Base-by-base conservation (phyloP, 495 filamentous ascomycete genomes). In the Parathielavia appendiculata region DNA sequence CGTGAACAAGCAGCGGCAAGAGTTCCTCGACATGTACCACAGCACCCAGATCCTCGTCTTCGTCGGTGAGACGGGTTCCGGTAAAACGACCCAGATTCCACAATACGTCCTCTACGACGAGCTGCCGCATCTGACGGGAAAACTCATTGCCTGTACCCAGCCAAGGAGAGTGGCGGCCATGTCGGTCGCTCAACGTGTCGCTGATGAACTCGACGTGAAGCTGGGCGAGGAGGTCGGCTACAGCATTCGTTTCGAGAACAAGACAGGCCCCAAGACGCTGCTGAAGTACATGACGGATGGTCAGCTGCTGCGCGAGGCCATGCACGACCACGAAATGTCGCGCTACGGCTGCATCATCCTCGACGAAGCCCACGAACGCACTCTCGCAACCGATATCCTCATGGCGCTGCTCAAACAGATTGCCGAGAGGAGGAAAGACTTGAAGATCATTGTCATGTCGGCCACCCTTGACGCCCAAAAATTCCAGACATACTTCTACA, bases 241-340 rank as follows among this genome's bases (percentile, higher is more conserved):
- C 78, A 97, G 88, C 72, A 97, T 99, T 65, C 91, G 95, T 74
- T 99, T 99, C 74, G 95, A 97, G 72, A 93, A 99, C 71, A 90
- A 86, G 74, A 97, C 95, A 0, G 81, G 90, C 44, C 81, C 83
- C 54, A 96, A 90, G 73, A 99, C 95, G 10, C 81, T 97, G 40
- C 76, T 99, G 49, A 99, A 97, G 77, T 99, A 99, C 77, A 97
- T 99, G 95, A 99, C 95, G 32, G 95, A 99, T 71, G 95, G 95
- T 84, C 97, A 97, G 93, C 83, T 99, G 63, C 77, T 97, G 68
- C 80, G 95, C 62, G 95, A 99, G 76, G 91, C 95, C 35, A 99
- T 99, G 95, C 85, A 95, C 75, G 95, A 99, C 71, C 86, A 91
- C 73, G 80, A 92, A 63, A 79, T 99, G 63, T 82, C 82, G 19